Evolutionary conservation across 129 eudicot species (phyloP).

Genomic region (Flaveria sonorensis): DNA sequence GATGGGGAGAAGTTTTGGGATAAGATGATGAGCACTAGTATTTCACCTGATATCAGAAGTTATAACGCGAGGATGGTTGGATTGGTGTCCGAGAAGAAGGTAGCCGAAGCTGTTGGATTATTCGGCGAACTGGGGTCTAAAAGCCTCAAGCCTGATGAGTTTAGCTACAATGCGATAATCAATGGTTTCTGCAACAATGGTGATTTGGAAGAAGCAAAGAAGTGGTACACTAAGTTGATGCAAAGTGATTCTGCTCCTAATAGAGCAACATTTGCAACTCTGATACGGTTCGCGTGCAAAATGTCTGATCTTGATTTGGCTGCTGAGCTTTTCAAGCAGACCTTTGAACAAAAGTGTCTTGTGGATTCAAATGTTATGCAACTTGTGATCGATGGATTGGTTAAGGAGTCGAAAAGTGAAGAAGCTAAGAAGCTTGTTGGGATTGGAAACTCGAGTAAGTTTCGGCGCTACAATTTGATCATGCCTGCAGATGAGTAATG

Average conservation of each 20-base stretch:
- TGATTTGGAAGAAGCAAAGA: constrained; percentile 45
- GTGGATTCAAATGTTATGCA: constrained; percentile 39
- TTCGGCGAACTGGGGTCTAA: constrained; percentile 33
- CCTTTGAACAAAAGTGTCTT: constrained; percentile 20
- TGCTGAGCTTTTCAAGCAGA: constrained; percentile 42
- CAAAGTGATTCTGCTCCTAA: constrained; percentile 40
- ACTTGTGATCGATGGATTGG: constrained; percentile 51
- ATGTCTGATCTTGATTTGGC: constrained; percentile 47
- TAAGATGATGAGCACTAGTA: constrained; percentile 30
- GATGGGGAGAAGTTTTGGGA: constrained; percentile 60
- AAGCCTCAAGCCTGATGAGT: constrained; percentile 41
- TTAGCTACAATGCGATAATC: constrained; percentile 49
- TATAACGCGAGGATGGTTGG: constrained; percentile 55
- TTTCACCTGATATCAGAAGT: constrained; percentile 47
- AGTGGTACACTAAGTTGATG: constrained; percentile 39
- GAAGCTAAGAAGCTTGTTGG: constrained; percentile 53
- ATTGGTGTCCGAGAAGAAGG: constrained; percentile 32
- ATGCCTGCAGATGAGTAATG: constrained; percentile 40
- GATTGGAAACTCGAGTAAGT: constrained; percentile 43
- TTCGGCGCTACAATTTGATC: constrained; percentile 26
- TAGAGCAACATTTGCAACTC: constrained; percentile 34
- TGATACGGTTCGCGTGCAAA: constrained; percentile 49
- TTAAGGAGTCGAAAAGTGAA: constrained; percentile 39
- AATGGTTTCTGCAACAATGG: constrained; percentile 46
- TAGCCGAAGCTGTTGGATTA: constrained; percentile 46